Evolutionary conservation across 78 protist species (phyloP), one percentile per base, ranked within the genome.

Genomic region (Dictyostelium brefeldianum): DNA sequence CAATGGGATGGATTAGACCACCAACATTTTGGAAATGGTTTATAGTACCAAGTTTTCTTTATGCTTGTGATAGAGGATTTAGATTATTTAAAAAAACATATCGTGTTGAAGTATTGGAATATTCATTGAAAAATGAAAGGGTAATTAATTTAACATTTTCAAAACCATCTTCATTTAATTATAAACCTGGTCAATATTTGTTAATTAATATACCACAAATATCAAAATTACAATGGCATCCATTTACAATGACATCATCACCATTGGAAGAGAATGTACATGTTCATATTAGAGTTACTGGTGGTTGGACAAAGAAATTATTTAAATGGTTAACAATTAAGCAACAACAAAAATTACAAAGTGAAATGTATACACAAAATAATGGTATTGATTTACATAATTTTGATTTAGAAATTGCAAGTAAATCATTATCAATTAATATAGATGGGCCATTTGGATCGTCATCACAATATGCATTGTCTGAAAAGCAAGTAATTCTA

Each of bases 371-470:
- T 69, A 29, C 27, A 67, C 46, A 69, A 31, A 84, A 47, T 17
- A 15, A 82, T 4, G 78, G 91, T 9, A 54, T 78, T 25, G 78
- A 83, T 20, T 85, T 62, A 20, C 92, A 93, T 50, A 79, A 93
- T 41, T 47, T 93, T 10, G 78, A 83, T 47, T 74, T 67, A 25
- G 92, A 91, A 15, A 91, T 95, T 17, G 83, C 87, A 48, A 96
- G 95, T 18, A 81, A 83, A 25, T 75, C 92, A 41, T 74, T 59
- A 50, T 17, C 47, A 4, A 69, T 97, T 7, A 48, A 84, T 31
- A 84, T 98, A 11, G 99, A 98, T 22, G 99, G 99, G 1, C 98
- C 98, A 51, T 98, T 95, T 78, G 99, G 99, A 20, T 67, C 98
- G 0, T 96, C 98, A 12, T 43, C 97, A 5, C 96, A 90, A 22